Conservation (phyloP, 2,329 filamentous ascomycete species). For the Cercospora citrullina region DNA sequence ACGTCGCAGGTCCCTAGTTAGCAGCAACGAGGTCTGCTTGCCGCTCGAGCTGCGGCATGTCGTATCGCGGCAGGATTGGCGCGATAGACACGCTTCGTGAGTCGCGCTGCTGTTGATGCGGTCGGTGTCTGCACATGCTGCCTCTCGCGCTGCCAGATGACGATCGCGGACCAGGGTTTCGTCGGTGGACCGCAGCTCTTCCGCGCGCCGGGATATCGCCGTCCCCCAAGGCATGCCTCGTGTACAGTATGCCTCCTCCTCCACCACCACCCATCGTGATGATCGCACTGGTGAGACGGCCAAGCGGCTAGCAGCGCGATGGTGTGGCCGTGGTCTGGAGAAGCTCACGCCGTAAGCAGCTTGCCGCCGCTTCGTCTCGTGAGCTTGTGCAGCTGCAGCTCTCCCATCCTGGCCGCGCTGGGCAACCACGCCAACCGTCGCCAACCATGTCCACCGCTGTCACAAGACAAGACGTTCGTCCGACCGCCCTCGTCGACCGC, state of each 20-base stretch:
- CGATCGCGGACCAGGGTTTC: not conserved
- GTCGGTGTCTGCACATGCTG: not conserved
- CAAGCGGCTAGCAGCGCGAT: not conserved
- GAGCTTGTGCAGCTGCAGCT: slow-evolving; percentile 8
- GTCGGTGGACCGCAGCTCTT: not conserved
- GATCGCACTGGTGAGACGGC: not conserved
- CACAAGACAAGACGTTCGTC: not conserved
- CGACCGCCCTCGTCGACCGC: not conserved
- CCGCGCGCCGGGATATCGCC: not conserved
- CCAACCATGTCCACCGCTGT: not conserved
- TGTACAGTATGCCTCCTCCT: no score
- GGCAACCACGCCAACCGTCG: not conserved
- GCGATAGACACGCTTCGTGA: not conserved
- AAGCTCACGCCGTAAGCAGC: not conserved
- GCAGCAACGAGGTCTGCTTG: not conserved
- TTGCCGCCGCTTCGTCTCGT: not conserved
- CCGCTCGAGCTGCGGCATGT: not conserved
- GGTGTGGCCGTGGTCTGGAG: not conserved
- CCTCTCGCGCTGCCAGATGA: not conserved
- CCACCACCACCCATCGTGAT: not conserved
- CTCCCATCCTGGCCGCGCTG: not conserved
- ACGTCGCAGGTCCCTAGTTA: not conserved
- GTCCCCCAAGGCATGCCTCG: no score
- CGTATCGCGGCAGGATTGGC: not conserved
- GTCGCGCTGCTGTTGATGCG: not conserved